Conservation (phyloP, 225 moss, liverwort and hornwort genomes). For the Sphagnum tenellum region DNA sequence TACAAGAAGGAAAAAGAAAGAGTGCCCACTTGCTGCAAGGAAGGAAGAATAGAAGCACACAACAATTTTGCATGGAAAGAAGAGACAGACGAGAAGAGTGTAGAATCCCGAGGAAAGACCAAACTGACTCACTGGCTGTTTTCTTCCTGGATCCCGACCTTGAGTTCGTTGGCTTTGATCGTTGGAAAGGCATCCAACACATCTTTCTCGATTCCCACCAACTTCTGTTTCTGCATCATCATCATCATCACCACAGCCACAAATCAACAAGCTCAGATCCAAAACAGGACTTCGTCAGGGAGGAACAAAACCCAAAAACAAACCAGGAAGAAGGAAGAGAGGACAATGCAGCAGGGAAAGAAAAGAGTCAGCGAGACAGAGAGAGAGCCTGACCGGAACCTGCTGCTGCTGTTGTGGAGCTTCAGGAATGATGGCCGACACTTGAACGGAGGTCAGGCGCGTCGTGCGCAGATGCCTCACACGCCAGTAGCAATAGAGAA, state of each 20-base stretch:
- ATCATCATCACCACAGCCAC: not conserved
- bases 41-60: too few relatives aligned
- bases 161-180: constrained; percentile 30
- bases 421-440: constrained; percentile 26
- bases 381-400: constrained; percentile 7
- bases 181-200: constrained; percentile 40
- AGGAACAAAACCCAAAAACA: not conserved
- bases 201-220: constrained; percentile 29
- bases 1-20: too few relatives aligned
- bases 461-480: constrained; percentile 26
- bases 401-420: not conserved
- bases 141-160: constrained; percentile 35
- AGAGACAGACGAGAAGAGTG: too few relatives aligned
- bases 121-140: too few relatives aligned
- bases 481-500: constrained; percentile 53
- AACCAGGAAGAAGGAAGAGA: not conserved
- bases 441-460: constrained; percentile 37
- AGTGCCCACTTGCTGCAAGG: too few relatives aligned
- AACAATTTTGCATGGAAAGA: too few relatives aligned
- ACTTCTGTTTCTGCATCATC: constrained; percentile 20
- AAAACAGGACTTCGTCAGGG: not conserved
- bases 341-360: not conserved
- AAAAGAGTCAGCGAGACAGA: not conserved
- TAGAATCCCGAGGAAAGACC: too few relatives aligned
- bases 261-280: not conserved